These are phyloP conservation scores for Diplodia corticola DNA, from an alignment of 2,329 filamentous ascomycete species.

Conservation along the genomic window DNA sequence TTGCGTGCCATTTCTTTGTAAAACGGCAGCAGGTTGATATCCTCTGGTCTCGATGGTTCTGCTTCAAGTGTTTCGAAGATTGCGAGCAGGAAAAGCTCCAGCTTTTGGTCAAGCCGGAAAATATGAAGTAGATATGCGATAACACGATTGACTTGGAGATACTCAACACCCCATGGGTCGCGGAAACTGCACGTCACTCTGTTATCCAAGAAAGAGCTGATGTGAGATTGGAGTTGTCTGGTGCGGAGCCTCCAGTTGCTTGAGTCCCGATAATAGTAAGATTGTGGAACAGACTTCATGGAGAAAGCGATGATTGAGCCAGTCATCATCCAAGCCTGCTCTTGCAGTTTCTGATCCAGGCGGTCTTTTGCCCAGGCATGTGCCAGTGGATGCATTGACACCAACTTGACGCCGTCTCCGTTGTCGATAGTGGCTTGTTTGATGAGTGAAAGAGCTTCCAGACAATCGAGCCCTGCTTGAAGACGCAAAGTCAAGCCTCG, in stretches of 20 bases:
- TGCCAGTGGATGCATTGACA: constrained; percentile 38
- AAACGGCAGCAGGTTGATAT: background rate
- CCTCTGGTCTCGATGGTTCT: background rate
- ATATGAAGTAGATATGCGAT: background rate
- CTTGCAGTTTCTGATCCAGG: constrained; percentile 26
- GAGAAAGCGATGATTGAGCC: constrained; percentile 11
- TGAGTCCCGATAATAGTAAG: background rate
- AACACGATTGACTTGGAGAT: background rate
- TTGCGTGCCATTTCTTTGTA: background rate
- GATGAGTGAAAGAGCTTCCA: background rate
- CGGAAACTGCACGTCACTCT: background rate
- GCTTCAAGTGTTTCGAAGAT: background rate
- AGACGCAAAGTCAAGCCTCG: background rate
- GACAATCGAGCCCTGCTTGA: background rate
- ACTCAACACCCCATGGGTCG: background rate
- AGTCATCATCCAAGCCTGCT: constrained; percentile 28
- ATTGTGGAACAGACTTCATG: background rate
- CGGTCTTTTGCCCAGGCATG: constrained; percentile 40
- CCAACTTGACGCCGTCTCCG: constrained; percentile 8
- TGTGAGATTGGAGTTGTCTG: background rate
- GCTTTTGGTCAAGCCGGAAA: background rate
- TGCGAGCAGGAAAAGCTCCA: background rate
- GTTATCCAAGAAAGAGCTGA: background rate
- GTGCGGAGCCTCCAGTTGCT: background rate
- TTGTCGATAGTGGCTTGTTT: background rate